Base-by-base conservation (phyloP, 768 basidiomycete genomes). In the Pleurotus djamor region DNA sequence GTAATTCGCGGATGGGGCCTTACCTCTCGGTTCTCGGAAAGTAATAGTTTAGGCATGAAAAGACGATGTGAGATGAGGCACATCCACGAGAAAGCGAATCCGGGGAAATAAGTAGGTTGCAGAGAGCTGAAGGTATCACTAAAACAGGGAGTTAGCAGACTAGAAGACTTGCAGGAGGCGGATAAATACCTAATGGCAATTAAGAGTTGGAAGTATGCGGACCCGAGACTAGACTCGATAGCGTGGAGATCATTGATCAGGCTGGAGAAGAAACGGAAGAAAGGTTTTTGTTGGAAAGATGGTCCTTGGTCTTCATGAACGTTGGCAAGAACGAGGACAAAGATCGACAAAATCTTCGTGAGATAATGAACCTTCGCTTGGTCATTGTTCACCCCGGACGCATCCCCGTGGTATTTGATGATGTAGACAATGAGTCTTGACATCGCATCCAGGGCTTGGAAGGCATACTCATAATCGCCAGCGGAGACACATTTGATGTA, bases 341-440 rank as follows among this genome's bases (percentile, higher is more conserved):
- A 91, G 73, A 98, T 98, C 10, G 96, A 96, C 59, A 99, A 76
- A 60, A 98, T 98, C 77, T 98, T 98, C 55, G 93, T 94, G 66
- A 97, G 79, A 75, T 98, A 98, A 71, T 96, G 92, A 10, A 96
- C 92, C 72, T 97, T 97, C 14, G 95, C 94, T 66, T 94, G 90
- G 65, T 96, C 95, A 66, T 93, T 94, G 73, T 95, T 92, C 60
- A 92, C 81, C 8, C 92, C 94, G 10, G 90, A 87, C 32, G 95
- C 92, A 75, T 99, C 97, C 9, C 96, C 97, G 65, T 98, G 96
- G 71, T 98, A 98, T 78, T 98, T 98, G 84, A 98, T 95, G 76
- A 99, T 96, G 73, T 97, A 94, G 37, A 94, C 91, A 64, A 99
- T 93, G 61, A 99, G 80, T 63, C 94, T 86, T 38, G 96, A 94